phyloP scores from a whole-genome alignment of 306 rosid species.

The Begonia masoniana region DNA sequence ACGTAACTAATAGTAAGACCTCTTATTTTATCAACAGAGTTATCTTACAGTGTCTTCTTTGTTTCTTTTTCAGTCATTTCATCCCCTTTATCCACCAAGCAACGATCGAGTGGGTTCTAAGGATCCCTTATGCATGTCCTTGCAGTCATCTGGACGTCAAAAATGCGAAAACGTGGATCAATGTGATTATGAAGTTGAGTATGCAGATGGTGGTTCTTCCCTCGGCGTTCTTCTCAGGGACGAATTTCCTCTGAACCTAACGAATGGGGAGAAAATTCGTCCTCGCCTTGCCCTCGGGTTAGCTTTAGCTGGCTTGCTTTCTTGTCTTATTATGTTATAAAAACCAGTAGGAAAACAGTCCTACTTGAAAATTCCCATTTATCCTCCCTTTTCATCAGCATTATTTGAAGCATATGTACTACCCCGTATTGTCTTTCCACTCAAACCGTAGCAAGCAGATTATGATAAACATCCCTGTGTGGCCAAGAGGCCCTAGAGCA shows the following conservation, averaged over 20 bases:
- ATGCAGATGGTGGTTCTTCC: constrained; percentile 78
- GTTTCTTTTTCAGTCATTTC: constrained; percentile 48
- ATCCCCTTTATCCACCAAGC: constrained; percentile 63
- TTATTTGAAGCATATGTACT: no score
- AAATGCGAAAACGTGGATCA: constrained; percentile 50
- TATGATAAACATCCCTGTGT: no score
- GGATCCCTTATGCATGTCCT: constrained; percentile 59
- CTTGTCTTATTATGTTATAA: neutral
- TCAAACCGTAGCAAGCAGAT: no score
- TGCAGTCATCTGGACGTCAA: constrained; percentile 36
- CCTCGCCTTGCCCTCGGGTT: constrained; percentile 77
- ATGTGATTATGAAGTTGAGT: constrained; percentile 74
- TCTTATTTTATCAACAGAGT: no score
- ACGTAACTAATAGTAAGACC: no score
- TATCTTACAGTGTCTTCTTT: constrained; percentile 1
- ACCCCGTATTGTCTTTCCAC: no score
- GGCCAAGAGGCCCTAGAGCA: no score
- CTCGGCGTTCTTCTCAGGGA: constrained; percentile 74
- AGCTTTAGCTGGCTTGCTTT: constrained; percentile 11
- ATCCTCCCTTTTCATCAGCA: no score
- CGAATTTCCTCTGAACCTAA: constrained; percentile 46
- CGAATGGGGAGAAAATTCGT: constrained; percentile 42
- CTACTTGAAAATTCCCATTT: no score
- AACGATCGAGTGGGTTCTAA: constrained; percentile 57
- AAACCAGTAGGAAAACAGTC: no score